Evolutionary conservation across 805 yeast genomes (phyloP).

Genomic region (Saccharomycopsis sp.): DNA sequence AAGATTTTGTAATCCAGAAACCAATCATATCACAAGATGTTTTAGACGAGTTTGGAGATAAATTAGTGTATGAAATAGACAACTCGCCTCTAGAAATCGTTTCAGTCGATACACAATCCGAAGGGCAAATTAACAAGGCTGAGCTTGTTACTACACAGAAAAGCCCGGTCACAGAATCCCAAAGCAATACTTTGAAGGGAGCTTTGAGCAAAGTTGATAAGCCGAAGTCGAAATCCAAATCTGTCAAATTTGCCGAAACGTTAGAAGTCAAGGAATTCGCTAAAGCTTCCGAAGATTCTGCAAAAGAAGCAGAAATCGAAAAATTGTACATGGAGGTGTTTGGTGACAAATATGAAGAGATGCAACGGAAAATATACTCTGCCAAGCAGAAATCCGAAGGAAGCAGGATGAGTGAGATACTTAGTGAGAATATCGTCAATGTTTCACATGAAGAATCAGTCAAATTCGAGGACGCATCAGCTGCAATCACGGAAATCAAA

Average conservation of each 20-base stretch:
- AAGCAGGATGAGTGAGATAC: background rate
- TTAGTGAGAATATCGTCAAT: background rate
- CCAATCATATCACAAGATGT: slow-evolving; percentile 16
- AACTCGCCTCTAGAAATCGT: background rate
- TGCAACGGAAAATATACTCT: slow-evolving; percentile 10
- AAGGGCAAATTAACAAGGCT: background rate
- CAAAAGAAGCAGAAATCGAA: slow-evolving; percentile 7
- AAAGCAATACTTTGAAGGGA: background rate
- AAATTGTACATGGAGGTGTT: slow-evolving; percentile 19
- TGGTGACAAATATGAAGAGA: slow-evolving; percentile 15
- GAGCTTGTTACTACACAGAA: background rate
- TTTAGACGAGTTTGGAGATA: slow-evolving; percentile 10
- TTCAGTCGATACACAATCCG: background rate
- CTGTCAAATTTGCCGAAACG: slow-evolving; percentile 16
- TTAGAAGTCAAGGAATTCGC: slow-evolving; percentile 10
- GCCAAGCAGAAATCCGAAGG: background rate
- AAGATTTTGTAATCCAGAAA: slow-evolving; percentile 6
- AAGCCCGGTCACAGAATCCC: background rate
- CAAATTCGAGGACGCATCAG: background rate
- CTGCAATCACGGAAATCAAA: background rate
- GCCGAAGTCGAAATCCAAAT: slow-evolving; percentile 2
- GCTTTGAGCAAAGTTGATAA: background rate
- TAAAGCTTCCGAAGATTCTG: background rate
- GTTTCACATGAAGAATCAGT: background rate
- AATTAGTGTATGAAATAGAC: slow-evolving; percentile 12